Percentiles rank a stretch among this genome's conserved stretches.
These are phyloP conservation scores for Podospora comata DNA, from an alignment of 495 filamentous ascomycete genomes.

Conservation along the genomic window DNA sequence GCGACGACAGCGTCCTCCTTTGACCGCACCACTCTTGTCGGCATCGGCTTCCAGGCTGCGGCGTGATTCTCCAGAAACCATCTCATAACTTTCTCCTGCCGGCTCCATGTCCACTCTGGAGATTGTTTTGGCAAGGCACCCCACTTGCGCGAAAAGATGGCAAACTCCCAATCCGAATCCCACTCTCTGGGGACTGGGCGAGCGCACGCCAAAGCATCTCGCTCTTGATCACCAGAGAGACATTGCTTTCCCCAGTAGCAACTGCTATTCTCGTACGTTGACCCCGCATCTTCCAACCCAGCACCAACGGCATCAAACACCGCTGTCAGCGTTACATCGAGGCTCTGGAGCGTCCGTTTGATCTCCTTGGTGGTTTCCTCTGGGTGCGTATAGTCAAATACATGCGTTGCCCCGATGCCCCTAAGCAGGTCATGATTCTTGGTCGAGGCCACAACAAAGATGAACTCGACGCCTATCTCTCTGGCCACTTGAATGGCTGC, in stretches of 20 bases:
- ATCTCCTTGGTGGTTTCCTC: slow-evolving; percentile 18
- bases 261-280: slow-evolving; percentile 11
- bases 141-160: slow-evolving; percentile 13
- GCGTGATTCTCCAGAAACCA: slow-evolving; percentile 18
- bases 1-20: slow-evolving; percentile 11
- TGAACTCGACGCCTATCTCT: slow-evolving; percentile 4
- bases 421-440: slow-evolving; percentile 13
- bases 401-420: slow-evolving; percentile 11
- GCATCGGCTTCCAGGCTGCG: slow-evolving; percentile 13
- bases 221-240: not conserved
- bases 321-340: not conserved
- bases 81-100: slow-evolving; percentile 16
- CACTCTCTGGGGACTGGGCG: not conserved
- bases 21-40: slow-evolving; percentile 7
- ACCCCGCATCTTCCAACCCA: not conserved
- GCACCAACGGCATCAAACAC: slow-evolving; percentile 13
- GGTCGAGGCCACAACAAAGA: slow-evolving; percentile 13
- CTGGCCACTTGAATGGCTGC: slow-evolving; percentile 18
- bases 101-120: slow-evolving; percentile 15
- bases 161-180: slow-evolving; percentile 13
- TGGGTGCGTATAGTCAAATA: slow-evolving; percentile 14
- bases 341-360: not conserved
- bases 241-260: not conserved
- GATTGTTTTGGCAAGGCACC: not conserved
- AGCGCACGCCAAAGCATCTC: not conserved